Evolutionary conservation across 768 basidiomycete species (phyloP), one percentile per base, ranked within the genome.

Genomic region (Kwoniella botswanensis): DNA sequence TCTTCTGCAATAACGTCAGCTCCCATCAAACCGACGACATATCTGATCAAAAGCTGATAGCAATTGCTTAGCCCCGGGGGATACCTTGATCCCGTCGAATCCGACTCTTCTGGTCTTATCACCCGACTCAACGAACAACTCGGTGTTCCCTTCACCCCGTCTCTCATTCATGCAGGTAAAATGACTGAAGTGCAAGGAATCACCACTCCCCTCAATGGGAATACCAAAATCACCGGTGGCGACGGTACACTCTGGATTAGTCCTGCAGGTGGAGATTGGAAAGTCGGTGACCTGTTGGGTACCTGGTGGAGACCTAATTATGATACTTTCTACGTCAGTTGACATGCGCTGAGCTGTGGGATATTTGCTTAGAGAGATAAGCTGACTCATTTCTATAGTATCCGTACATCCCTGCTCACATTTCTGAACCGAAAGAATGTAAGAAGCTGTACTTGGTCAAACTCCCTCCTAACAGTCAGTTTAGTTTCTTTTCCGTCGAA

Each of bases 301-400:
- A 94, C 95, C 82, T 99, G 96, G 95, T 99, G 93, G 92, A 86
- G 97, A 60, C 96, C 96, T 0, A 97, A 97, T 80, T 99, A 97
- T 76, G 97, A 99, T 86, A 95, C 94, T 0, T 98, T 98, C 85
- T 95, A 97, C 92, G 95, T 96, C 76, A 79, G 91, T 87, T 44
- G 13, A 18, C 53, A 57, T 44, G 43, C n/a, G 56, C 61, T 61
- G 60, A 65, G 21, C 26, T 63, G 0, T 42, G 5, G 5, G 66
- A 35, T 6, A 5, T 4, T 6, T 35, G 35, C 7, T 7, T 35
- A 55, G 43, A 24, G 17, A 10, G 15, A 10, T n/a, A 22, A 55
- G 60, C 67, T 74, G 46, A 70, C 11, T 17, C 17, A 22, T 29
- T 13, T 0, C 26, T 44, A 18, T 78, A 95, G 94, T 97, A 96